phyloP scores from a whole-genome alignment of 768 basidiomycete species.

The Lepiota subincarnata region DNA sequence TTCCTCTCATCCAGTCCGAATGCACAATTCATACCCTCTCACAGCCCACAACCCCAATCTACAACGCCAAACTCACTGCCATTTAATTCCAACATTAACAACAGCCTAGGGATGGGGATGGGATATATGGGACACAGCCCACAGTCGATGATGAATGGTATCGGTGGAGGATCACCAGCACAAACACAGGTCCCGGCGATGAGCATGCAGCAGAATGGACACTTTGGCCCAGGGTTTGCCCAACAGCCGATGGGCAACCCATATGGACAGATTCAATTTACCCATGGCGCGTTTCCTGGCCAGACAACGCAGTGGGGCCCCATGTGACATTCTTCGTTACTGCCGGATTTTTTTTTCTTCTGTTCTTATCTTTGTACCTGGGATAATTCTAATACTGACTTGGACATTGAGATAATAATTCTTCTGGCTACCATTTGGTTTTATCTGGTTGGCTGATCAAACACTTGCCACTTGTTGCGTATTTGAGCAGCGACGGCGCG shows the following conservation, averaged over 20 bases:
- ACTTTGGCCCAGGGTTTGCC: constrained; percentile 9
- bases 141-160: constrained; percentile 29
- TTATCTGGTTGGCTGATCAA: too few relatives aligned
- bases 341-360: not conserved
- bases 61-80: constrained; percentile 7
- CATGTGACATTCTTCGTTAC: constrained; percentile 21
- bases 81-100: constrained; percentile 12
- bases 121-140: constrained; percentile 23
- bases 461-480: too few relatives aligned
- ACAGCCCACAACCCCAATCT: constrained; percentile 30
- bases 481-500: too few relatives aligned
- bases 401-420: not conserved
- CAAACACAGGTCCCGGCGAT: constrained; percentile 25
- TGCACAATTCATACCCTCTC: constrained; percentile 27
- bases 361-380: not conserved
- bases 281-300: constrained; percentile 21
- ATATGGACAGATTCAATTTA: constrained; percentile 16
- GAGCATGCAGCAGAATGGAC: constrained; percentile 25
- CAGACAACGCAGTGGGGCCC: constrained; percentile 34
- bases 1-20: constrained; percentile 18
- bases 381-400: not conserved
- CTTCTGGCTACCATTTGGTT: too few relatives aligned
- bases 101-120: constrained; percentile 19
- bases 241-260: constrained; percentile 23
- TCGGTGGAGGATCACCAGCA: constrained; percentile 17